Evolutionary conservation across 345 rosid species (phyloP), one percentile per base, ranked within the genome.

Genomic region (Ceriops tagal): DNA sequence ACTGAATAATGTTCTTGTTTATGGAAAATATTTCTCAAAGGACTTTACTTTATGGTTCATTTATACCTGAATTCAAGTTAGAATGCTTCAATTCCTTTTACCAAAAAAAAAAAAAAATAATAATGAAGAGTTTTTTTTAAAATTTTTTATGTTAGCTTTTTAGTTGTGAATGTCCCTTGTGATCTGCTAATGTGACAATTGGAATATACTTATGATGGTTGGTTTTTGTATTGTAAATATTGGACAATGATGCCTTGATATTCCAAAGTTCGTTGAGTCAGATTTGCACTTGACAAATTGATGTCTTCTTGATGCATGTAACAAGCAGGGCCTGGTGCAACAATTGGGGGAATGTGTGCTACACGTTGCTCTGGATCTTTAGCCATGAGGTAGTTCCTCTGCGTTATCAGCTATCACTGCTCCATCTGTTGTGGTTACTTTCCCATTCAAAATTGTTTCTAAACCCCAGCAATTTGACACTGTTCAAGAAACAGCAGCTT

Each of bases 311-410:
- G 35, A 76, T 18, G 55, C 61, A 32, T 58, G 58, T 69, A 31
- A 66, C 51, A 53, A 72, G 51, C 89, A 93, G 98, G 97, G 49
- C 98, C 98, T 22, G 96, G 98, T 61, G 98, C 98, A 72, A 82
- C 84, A 63, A 87, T 93, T 24, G 96, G 98, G 58, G 98, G 98
- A 60, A 93, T 91, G 98, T 91, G 97, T 79, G 93, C 98, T 65
- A 91, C 97, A 62, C 96, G 97, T 51, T 93, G 96, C 88, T 93
- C 97, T 62, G 98, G 97, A 62, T 91, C 97, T 77, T 81, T 93
- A 73, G 97, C 98, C 58, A 96, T 88, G 69, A 87, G 97, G 98
- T 93, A 80, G 53, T 71, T 73, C 32, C 76, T 73, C 76, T 72
- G 61, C 70, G 67, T 58, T 49, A 60, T 65, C 21, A 59, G 58